Percentiles rank a stretch among this genome's conserved stretches.
Evolutionary conservation across 1,284 basidiomycete genomes (phyloP).

Genomic region (Moniliella sp.): DNA sequence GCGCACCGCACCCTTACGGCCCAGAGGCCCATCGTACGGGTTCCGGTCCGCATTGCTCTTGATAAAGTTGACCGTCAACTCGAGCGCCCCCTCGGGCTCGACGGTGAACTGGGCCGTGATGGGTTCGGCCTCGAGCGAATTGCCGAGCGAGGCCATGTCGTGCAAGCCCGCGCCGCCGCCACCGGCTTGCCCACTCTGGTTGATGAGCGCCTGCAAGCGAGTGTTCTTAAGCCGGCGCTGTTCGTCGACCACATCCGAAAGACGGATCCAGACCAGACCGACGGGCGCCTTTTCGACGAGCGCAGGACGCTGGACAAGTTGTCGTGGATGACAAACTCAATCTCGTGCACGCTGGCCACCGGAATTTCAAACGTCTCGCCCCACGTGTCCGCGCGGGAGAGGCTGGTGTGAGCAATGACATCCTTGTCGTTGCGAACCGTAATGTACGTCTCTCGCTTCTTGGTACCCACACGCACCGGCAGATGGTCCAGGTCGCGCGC

Average conservation of each 20-base stretch:
- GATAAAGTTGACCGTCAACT: constrained; percentile 23
- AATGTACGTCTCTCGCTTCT: constrained; percentile 54
- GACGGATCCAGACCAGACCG: constrained; percentile 81
- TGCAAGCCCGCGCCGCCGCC: constrained; percentile 37
- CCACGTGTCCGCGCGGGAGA: constrained; percentile 83
- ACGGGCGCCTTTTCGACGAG: constrained; percentile 80
- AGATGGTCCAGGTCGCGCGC: constrained; percentile 89
- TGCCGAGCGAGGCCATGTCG: constrained; percentile 18
- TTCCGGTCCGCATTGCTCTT: constrained; percentile 54
- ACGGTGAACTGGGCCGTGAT: constrained; percentile 93
- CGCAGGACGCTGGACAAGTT: constrained; percentile 53
- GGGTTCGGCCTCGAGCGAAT: constrained; percentile 42
- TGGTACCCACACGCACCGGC: constrained; percentile 43
- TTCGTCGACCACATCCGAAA: constrained; percentile 84
- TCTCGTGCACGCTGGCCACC: constrained; percentile 93
- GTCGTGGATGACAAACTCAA: constrained; percentile 88
- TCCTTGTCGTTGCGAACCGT: constrained; percentile 91
- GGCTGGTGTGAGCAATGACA: constrained; percentile 71
- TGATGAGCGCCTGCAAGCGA: too few species aligned
- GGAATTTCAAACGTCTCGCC: constrained; percentile 88
- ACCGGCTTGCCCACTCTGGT: constrained; percentile 53
- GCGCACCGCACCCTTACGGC: constrained; percentile 87
- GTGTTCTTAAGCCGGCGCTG: too few species aligned
- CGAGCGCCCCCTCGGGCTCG: constrained; percentile 83
- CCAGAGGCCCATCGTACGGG: constrained; percentile 64